Base-by-base conservation (phyloP, 441 rosid species). In the Eutrema salsugineum region DNA sequence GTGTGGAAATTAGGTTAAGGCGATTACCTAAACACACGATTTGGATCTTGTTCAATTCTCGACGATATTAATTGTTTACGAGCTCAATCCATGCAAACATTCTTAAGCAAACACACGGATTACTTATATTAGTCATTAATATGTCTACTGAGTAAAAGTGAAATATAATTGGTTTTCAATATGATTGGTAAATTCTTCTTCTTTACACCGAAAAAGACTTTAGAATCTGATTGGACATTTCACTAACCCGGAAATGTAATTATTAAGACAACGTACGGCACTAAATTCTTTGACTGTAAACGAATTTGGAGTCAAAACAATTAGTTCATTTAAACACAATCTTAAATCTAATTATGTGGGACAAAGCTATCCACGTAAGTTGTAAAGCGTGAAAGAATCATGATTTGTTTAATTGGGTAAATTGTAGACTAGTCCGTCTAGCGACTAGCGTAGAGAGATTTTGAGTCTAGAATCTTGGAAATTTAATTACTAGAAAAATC, bases 401-500 rank as follows among this genome's bases (percentile, higher is more conserved):
- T 53, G 39, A 14, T 44, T 72, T 32, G 22, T 24, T 43, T 44
- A 62, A 56, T 65, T 56, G 39, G 46, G 53, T 39, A 6, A 32
- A 40, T n/a, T 19, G 48, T 40, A 67, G 61, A 67, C 68, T 39
- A 59, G 64, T 66, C 63, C 49, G 6, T 60, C 6, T 20, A 51
- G 40, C n/a, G 8, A n/a, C n/a, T 24, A 24, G 32, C 3, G 30
- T 33, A 42, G 4, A 57, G 20, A 73, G 61, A 59, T 20, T 57
- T 51, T 33, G 20, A 66, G 66, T 66, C 77, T 57, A 57, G 54
- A 73, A 66, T 57, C 67, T 39, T 66, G 43, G 66, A 65, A 56
- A 28, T 16, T 72, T 35, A 28, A 35, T 15, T 63, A 63, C 24
- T 42, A 43, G 15, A 59, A 8, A 30, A 15, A 24, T 47, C 10